A percentile compares a stretch with the other conserved stretches of the same genome.
phyloP scores from a whole-genome alignment of 2,329 filamentous ascomycete genomes.

The Aspergillus piperis region DNA sequence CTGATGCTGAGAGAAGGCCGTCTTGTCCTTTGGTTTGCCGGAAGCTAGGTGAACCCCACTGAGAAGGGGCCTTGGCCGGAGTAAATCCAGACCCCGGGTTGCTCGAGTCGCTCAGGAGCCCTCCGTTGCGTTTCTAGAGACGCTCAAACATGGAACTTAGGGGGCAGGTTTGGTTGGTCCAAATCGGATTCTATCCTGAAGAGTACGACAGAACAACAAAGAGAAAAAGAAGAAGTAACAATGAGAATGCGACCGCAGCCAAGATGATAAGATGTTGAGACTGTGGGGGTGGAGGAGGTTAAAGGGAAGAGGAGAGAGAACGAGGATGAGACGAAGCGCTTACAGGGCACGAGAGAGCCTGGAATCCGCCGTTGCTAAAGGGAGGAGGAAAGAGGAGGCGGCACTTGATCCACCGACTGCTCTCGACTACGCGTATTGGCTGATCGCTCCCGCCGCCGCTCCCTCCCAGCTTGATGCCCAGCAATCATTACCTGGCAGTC shows the following conservation, averaged over 20 bases:
- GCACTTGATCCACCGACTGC: neutral
- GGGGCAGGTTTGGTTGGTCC: neutral
- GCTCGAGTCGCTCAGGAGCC: conserved; percentile 21
- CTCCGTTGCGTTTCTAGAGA: conserved; percentile 10
- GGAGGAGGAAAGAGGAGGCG: too few relatives aligned
- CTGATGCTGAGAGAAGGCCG: conserved; percentile 4
- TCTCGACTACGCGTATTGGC: neutral
- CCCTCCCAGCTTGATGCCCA: too few relatives aligned
- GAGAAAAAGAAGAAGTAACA: conserved; percentile 1
- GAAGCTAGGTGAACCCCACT: conserved; percentile 4
- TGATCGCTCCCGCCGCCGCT: neutral
- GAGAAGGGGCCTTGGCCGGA: conserved; percentile 13
- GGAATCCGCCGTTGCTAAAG: neutral
- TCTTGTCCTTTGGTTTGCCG: neutral
- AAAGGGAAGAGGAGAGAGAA: conserved; percentile 18
- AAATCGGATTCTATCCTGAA: neutral
- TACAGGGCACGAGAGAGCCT: conserved; percentile 13
- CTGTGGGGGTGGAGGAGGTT: conserved; percentile 10
- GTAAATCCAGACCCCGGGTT: conserved; percentile 19
- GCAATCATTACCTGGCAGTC: too few relatives aligned
- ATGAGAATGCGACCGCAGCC: neutral
- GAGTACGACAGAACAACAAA: neutral
- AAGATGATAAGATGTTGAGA: neutral
- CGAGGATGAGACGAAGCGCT: conserved; percentile 18
- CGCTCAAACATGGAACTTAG: conserved; percentile 8